A percentile compares a stretch with the other conserved stretches of the same genome.
phyloP scores from a whole-genome alignment of 306 rosid genomes.

The Trichosanthes truncata region DNA sequence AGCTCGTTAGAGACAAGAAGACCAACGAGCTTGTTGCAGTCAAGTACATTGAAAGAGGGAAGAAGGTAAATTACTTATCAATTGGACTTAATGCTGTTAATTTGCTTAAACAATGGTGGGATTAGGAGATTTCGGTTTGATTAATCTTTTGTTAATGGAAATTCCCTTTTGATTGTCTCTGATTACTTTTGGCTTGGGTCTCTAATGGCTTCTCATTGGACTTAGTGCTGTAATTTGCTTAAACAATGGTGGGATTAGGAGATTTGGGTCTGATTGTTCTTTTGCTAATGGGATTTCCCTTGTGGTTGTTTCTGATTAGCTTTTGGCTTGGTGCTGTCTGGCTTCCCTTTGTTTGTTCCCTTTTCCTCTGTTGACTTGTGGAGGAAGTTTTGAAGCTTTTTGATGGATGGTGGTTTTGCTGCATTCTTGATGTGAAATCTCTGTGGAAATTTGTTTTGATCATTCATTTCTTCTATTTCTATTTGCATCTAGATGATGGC shows the following conservation, averaged over 20 bases:
- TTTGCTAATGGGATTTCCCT: background rate
- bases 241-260: background rate
- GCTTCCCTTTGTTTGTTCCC: background rate
- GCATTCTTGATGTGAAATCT: background rate
- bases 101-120: background rate
- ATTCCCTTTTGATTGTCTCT: background rate
- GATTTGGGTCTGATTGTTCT: background rate
- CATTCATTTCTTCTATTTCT: background rate
- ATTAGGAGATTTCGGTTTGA: background rate
- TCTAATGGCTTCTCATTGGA: background rate
- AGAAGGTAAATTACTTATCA: conserved; percentile 34
- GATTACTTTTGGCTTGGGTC: background rate
- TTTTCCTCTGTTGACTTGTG: conserved; percentile 2
- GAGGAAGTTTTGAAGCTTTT: background rate
- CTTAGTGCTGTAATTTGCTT: background rate
- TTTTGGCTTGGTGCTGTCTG: background rate
- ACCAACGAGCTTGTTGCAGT: conserved; percentile 82
- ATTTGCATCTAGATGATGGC: background rate
- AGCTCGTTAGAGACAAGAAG: conserved; percentile 67
- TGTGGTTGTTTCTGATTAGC: background rate
- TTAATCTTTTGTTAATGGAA: background rate
- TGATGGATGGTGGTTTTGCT: background rate
- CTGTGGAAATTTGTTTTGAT: background rate
- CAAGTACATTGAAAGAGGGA: conserved; percentile 80
- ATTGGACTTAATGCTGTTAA: background rate